Evolutionary conservation across 129 eudicot genomes (phyloP).

Genomic region (Lactuca saligna): DNA sequence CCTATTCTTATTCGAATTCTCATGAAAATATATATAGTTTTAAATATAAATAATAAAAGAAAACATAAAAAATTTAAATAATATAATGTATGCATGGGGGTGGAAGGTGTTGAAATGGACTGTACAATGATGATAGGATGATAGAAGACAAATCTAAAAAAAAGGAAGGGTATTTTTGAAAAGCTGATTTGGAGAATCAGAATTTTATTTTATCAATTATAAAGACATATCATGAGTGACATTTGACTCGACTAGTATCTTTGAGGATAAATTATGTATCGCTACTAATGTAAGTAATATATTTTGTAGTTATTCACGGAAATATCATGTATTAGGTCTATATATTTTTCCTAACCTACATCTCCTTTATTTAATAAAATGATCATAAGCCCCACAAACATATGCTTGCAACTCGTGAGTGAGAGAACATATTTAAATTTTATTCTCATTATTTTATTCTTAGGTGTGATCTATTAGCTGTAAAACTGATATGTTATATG

Average conservation of each 20-base stretch:
- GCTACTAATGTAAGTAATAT: neutral
- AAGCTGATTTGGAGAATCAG: slow-evolving; percentile 34
- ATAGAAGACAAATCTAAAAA: slow-evolving; percentile 30
- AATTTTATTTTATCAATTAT: slow-evolving; percentile 13
- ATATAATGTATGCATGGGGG: slow-evolving; percentile 16
- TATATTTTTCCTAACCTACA: too few relatives aligned
- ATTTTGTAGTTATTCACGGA: too few relatives aligned
- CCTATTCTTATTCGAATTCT: slow-evolving; percentile 19
- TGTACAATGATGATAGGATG: slow-evolving; percentile 18
- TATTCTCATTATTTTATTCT: too few relatives aligned
- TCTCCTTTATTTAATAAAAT: too few relatives aligned
- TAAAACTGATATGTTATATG: too few relatives aligned
- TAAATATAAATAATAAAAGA: neutral
- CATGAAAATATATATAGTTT: neutral
- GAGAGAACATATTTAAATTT: too few relatives aligned
- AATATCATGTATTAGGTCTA: too few relatives aligned
- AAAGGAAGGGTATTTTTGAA: slow-evolving; percentile 28
- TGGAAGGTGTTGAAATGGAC: slow-evolving; percentile 32
- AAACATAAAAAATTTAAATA: neutral
- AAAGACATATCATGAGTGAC: slow-evolving; percentile 9
- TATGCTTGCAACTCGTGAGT: too few relatives aligned
- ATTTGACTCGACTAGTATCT: slow-evolving; percentile 6
- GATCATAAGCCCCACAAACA: too few relatives aligned
- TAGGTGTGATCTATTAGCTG: too few relatives aligned
- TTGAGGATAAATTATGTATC: neutral